Percentiles rank a stretch among this genome's conserved stretches.
Conservation (phyloP, 441 rosid species). For the Bocquillonia castaneifolia region DNA sequence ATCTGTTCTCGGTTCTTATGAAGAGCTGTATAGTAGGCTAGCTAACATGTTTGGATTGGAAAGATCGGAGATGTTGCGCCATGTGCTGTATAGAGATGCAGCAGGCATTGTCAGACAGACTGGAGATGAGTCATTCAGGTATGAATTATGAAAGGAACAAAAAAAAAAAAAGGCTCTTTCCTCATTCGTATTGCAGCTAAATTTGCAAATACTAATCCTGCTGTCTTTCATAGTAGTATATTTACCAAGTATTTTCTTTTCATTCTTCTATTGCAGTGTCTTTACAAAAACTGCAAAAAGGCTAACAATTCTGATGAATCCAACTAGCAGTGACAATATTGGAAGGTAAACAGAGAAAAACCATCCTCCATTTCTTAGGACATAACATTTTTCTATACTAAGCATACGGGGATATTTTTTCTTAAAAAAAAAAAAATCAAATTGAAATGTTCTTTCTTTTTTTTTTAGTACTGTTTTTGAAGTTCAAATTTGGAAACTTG, state of each 20-base stretch:
- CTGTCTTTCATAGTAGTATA: background rate
- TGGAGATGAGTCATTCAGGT: conserved; percentile 94
- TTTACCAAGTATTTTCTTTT: background rate
- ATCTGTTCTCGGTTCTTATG: conserved; percentile 63
- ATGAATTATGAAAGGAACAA: background rate
- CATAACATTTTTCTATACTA: background rate
- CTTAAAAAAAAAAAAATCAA: background rate
- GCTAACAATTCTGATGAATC: conserved; percentile 60
- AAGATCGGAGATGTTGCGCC: conserved; percentile 47
- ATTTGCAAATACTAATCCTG: background rate
- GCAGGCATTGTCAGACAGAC: conserved; percentile 52
- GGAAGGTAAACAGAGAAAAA: conserved; percentile 47
- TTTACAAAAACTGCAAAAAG: conserved; percentile 62
- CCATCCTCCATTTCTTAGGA: background rate
- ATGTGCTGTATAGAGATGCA: conserved; percentile 63
- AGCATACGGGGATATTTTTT: background rate
- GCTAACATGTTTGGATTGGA: conserved; percentile 71
- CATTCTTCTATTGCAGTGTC: conserved; percentile 39
- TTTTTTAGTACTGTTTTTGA: background rate
- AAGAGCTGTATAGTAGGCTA: conserved; percentile 59
- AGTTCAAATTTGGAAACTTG: background rate
- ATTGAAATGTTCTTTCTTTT: background rate
- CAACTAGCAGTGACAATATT: conserved; percentile 33
- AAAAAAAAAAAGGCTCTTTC: no score
- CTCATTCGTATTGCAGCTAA: background rate